Conservation (phyloP, 352 stramenopile species). For the Phytopythium sindhum region DNA sequence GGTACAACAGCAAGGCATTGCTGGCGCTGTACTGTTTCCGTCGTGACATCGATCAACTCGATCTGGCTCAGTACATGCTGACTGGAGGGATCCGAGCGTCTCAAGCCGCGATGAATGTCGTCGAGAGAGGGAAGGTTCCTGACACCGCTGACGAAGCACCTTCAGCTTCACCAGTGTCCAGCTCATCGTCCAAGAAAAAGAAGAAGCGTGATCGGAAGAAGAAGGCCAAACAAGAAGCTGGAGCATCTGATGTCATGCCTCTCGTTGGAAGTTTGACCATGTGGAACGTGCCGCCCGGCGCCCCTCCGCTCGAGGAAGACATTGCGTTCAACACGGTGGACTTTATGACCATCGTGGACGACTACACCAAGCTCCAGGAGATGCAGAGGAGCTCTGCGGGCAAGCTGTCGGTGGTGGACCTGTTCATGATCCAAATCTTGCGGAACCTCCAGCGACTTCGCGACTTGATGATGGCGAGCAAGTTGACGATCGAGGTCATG, state of each 20-base stretch:
- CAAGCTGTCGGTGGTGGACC: slow-evolving; percentile 17
- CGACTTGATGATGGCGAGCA: slow-evolving; percentile 9
- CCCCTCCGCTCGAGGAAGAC: slow-evolving; percentile 11
- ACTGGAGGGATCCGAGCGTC: slow-evolving; percentile 19
- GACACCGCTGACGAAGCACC: too few relatives aligned
- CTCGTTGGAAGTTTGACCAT: slow-evolving; percentile 21
- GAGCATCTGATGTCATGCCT: not conserved
- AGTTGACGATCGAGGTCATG: slow-evolving; percentile 18
- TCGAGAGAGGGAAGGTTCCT: too few relatives aligned
- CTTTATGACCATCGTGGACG: slow-evolving; percentile 4
- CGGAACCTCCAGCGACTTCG: slow-evolving; percentile 17
- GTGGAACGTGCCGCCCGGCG: slow-evolving; percentile 17
- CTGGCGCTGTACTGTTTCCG: slow-evolving; percentile 8
- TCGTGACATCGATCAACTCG: slow-evolving; percentile 16
- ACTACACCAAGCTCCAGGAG: slow-evolving; percentile 10
- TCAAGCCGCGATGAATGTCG: not conserved
- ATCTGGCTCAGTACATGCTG: slow-evolving; percentile 23
- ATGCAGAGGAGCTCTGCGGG: not conserved
- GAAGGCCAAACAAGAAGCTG: not conserved
- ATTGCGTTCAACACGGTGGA: slow-evolving; percentile 14
- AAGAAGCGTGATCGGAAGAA: slow-evolving; percentile 6
- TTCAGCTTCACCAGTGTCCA: not conserved
- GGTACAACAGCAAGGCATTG: slow-evolving; percentile 8
- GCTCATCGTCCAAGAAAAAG: not conserved
- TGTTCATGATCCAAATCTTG: slow-evolving; percentile 22